Evolutionary conservation across 2,329 filamentous ascomycete species (phyloP), one percentile per base, ranked within the genome.

Genomic region (Fusarium temperatum): DNA sequence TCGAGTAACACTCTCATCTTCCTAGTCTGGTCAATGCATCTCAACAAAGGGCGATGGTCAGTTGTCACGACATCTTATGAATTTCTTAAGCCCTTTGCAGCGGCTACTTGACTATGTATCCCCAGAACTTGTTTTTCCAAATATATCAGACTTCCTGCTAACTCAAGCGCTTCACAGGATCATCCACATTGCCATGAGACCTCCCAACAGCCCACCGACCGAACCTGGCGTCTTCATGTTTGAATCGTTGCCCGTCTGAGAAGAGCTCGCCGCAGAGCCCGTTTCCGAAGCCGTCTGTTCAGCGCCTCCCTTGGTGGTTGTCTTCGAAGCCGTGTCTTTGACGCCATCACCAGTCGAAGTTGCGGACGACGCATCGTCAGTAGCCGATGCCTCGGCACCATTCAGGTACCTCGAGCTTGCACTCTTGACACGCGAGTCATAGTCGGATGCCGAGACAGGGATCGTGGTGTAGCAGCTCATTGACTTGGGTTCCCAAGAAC

Each of bases 371-470:
- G 32, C 24, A 24, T 44, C 48, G 5, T 41, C 26, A 9, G 62
- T 72, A 5, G 38, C 9, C 5, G 36, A 22, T 15, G 51, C 24
- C 7, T 41, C 47, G 5, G 20, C 36, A 20, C 47, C 41, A 11
- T 48, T 18, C 11, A 72, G 22, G 18, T 58, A 72, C 11, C 39
- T 63, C 1, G 68, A 72, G 22, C 47, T 68, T 41, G 68, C 68
- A 18, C 68, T 72, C 17, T 42, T 55, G 47, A 72, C 30, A 1
- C 51, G 45, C 10, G 56, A 38, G 22, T 35, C 41, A 30, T 72
- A 72, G 18, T 72, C 62, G 8, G 41, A 55, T 8, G 51, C 51
- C 2, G 67, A 61, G 14, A 72, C 4, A 10, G 62, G 55, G 2
- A 68, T 36, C 13, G 14, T 62, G 17, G 68, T 54, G 22, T 44